Conservation (phyloP, 805 yeast species). For the Hanseniaspora lachancei region DNA sequence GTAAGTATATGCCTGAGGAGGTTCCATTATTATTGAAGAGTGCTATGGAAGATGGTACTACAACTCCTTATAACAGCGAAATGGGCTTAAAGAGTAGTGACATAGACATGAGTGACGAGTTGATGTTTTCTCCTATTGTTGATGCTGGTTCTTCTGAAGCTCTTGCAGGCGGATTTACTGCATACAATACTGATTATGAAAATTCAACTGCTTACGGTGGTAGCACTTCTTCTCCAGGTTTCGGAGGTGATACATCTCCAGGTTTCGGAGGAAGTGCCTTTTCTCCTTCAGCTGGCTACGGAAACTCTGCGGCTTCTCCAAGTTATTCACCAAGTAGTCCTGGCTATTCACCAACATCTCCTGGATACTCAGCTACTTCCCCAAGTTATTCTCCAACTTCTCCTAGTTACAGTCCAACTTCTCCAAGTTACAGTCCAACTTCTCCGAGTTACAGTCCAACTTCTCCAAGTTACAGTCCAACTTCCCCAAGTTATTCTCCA, state of each 20-base stretch:
- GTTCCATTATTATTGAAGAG: conserved; percentile 20
- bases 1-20: conserved; percentile 34
- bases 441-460: conserved; percentile 46
- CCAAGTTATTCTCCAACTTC: conserved; percentile 63
- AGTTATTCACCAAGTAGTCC: conserved; percentile 58
- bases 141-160: conserved; percentile 75
- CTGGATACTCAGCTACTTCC: conserved; percentile 63
- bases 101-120: conserved; percentile 51
- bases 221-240: conserved; percentile 50
- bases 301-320: conserved; percentile 53
- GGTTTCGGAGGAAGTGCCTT: conserved; percentile 65
- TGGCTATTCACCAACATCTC: conserved; percentile 64
- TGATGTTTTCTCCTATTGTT: conserved; percentile 83
- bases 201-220: conserved; percentile 43
- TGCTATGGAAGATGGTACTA: conserved; percentile 54
- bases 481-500: conserved; percentile 47
- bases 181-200: conserved; percentile 62
- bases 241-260: conserved; percentile 47
- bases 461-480: conserved; percentile 42
- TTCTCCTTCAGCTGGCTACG: conserved; percentile 62
- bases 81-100: conserved; percentile 51
- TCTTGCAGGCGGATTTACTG: conserved; percentile 69
- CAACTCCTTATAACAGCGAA: conserved; percentile 74
- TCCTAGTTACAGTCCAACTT: conserved; percentile 67
- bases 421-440: conserved; percentile 56